Percentiles rank a stretch among this genome's conserved stretches.
phyloP scores from a whole-genome alignment of 352 stramenopile species.

The Aphanomyces astaci region DNA sequence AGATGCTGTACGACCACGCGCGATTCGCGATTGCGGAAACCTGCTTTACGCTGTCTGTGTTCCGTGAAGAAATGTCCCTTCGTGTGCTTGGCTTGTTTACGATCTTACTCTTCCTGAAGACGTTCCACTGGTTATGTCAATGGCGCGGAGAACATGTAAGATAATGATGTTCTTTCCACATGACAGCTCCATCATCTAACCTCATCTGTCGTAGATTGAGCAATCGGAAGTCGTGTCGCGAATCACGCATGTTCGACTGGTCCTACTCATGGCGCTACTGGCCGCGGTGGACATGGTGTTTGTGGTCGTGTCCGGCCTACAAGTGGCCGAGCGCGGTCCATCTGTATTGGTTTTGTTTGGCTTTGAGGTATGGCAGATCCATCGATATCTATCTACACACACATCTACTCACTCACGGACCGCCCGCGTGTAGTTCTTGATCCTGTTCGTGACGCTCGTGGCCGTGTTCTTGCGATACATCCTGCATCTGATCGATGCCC shows the following conservation, averaged over 20 bases:
- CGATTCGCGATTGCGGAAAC: slow-evolving; percentile 98
- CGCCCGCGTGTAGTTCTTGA: slow-evolving; percentile 58
- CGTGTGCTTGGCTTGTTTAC: slow-evolving; percentile 94
- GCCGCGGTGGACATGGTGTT: slow-evolving; percentile 81
- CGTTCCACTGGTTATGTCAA: slow-evolving; percentile 89
- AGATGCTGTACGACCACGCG: slow-evolving; percentile 94
- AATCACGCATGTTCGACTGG: slow-evolving; percentile 77
- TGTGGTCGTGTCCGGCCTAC: slow-evolving; percentile 80
- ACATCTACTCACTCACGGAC: not conserved
- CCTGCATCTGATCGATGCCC: slow-evolving; percentile 91
- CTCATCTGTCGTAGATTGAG: slow-evolving; percentile 53
- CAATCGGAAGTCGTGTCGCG: slow-evolving; percentile 75
- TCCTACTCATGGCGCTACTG: slow-evolving; percentile 84
- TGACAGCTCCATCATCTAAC: not conserved
- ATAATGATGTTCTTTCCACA: slow-evolving; percentile 10
- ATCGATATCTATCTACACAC: too few relatives aligned
- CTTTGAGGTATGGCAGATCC: slow-evolving; percentile 76
- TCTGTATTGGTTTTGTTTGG: slow-evolving; percentile 94
- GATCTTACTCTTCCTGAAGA: slow-evolving; percentile 93
- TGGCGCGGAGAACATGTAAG: slow-evolving; percentile 81
- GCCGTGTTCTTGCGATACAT: slow-evolving; percentile 84
- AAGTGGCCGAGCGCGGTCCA: slow-evolving; percentile 73
- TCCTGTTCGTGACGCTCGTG: slow-evolving; percentile 90
- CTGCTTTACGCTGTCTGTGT: slow-evolving; percentile 98
- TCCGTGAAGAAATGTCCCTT: slow-evolving; percentile 95